Conservation (phyloP, 2,329 filamentous ascomycete genomes). For the Didymella keratinophila region DNA sequence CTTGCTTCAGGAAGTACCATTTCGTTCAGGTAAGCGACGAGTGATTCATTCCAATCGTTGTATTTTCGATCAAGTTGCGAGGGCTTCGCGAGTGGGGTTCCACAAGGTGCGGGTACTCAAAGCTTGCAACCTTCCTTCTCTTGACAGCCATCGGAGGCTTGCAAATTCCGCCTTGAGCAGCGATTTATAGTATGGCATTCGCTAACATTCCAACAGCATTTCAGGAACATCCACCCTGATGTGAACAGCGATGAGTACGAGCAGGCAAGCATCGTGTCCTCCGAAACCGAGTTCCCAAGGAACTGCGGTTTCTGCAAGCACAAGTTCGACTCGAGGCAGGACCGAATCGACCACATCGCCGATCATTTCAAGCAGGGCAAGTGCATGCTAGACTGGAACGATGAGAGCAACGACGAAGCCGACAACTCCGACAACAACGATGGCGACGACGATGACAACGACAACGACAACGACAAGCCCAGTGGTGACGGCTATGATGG, state of each 20-base stretch:
- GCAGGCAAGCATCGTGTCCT: slow-evolving; percentile 41
- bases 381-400: slow-evolving; percentile 50
- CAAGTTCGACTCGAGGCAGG: slow-evolving; percentile 44
- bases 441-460: slow-evolving; percentile 36
- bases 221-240: slow-evolving; percentile 49
- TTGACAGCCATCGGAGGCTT: not conserved
- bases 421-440: slow-evolving; percentile 37
- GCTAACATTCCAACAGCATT: slow-evolving; percentile 35
- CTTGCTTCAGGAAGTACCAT: slow-evolving; percentile 49
- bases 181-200: not conserved
- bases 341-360: slow-evolving; percentile 50
- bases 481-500: slow-evolving; percentile 38
- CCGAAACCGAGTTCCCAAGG: slow-evolving; percentile 46
- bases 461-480: slow-evolving; percentile 37
- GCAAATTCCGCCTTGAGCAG: not conserved
- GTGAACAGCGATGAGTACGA: slow-evolving; percentile 44
- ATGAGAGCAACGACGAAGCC: slow-evolving; percentile 34
- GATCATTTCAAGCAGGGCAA: slow-evolving; percentile 51
- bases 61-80: not conserved
- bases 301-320: slow-evolving; percentile 50
- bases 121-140: not conserved
- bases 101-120: not conserved
- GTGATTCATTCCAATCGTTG: not conserved
- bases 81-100: not conserved
- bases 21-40: slow-evolving; percentile 39